Conservation (phyloP, 2,329 filamentous ascomycete species). For the Triangularia setosa region DNA sequence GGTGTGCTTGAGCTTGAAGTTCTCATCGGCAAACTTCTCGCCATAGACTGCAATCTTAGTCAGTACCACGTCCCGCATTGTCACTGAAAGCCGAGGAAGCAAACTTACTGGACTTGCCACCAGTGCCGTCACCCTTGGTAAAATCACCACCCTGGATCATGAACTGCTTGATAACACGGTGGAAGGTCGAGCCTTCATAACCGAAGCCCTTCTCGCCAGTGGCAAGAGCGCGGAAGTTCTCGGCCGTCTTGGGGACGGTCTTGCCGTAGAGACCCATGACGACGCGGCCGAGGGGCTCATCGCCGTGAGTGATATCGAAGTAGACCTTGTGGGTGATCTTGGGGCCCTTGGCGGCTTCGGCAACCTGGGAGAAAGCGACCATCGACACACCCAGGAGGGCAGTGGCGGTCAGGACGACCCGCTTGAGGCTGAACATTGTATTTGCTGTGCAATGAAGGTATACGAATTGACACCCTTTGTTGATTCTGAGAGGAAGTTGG, state of each 20-base stretch:
- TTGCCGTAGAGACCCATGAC: constrained; percentile 83
- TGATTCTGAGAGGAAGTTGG: background rate
- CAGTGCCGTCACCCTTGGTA: constrained; percentile 75
- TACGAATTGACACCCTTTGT: too few species aligned
- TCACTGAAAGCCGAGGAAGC: background rate
- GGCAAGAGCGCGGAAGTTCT: constrained; percentile 75
- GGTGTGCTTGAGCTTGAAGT: constrained; percentile 92
- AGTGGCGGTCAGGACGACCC: constrained; percentile 66
- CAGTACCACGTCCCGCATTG: background rate
- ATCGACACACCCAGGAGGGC: constrained; percentile 73
- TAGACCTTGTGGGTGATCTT: constrained; percentile 96
- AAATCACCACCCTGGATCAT: constrained; percentile 94
- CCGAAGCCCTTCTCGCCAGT: constrained; percentile 85
- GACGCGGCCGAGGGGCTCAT: constrained; percentile 68
- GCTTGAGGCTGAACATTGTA: constrained; percentile 69
- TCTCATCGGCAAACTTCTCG: constrained; percentile 80
- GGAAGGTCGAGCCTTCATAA: constrained; percentile 77
- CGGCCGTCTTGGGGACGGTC: constrained; percentile 71
- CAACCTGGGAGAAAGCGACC: constrained; percentile 70
- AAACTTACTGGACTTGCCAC: constrained; percentile 76
- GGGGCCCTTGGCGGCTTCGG: constrained; percentile 75
- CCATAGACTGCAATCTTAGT: constrained; percentile 62
- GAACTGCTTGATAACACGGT: constrained; percentile 86
- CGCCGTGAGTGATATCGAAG: constrained; percentile 78
- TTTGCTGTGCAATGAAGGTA: too few species aligned